These are phyloP conservation scores for Hypomyces rosellus DNA, from an alignment of 2,329 filamentous ascomycete genomes.

Conservation along the genomic window DNA sequence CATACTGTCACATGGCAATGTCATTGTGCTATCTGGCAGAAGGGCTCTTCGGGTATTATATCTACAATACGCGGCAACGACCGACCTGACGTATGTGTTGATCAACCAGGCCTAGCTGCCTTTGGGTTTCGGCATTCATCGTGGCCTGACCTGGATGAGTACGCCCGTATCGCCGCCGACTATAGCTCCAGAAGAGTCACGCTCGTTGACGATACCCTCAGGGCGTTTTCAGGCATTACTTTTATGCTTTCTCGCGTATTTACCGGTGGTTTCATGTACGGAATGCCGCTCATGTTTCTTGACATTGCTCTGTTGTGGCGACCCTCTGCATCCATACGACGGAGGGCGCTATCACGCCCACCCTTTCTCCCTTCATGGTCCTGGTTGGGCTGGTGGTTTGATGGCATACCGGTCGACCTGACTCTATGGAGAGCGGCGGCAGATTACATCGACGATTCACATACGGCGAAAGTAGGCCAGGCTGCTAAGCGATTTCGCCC, in stretches of 20 bases:
- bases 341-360: constrained; percentile 29
- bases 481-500: constrained; percentile 30
- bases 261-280: constrained; percentile 37
- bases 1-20: constrained; percentile 40
- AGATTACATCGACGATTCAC: constrained; percentile 36
- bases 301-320: constrained; percentile 40
- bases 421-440: constrained; percentile 37
- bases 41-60: constrained; percentile 24
- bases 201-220: constrained; percentile 34
- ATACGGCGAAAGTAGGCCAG: constrained; percentile 24
- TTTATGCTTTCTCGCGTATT: constrained; percentile 36
- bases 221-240: constrained; percentile 38
- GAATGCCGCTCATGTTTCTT: constrained; percentile 41
- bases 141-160: constrained; percentile 42
- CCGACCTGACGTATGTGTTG: constrained; percentile 23
- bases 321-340: constrained; percentile 36
- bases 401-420: constrained; percentile 36
- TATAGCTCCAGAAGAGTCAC: constrained; percentile 36
- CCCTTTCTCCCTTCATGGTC: constrained; percentile 40
- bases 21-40: constrained; percentile 39
- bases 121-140: constrained; percentile 35
- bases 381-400: constrained; percentile 44
- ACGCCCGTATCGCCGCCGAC: constrained; percentile 37
- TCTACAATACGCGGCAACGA: constrained; percentile 26
- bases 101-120: constrained; percentile 24